Percentiles rank a stretch among this genome's conserved stretches.
phyloP scores from a whole-genome alignment of 208 protist species.

The Trypanosoma platydactyli region DNA sequence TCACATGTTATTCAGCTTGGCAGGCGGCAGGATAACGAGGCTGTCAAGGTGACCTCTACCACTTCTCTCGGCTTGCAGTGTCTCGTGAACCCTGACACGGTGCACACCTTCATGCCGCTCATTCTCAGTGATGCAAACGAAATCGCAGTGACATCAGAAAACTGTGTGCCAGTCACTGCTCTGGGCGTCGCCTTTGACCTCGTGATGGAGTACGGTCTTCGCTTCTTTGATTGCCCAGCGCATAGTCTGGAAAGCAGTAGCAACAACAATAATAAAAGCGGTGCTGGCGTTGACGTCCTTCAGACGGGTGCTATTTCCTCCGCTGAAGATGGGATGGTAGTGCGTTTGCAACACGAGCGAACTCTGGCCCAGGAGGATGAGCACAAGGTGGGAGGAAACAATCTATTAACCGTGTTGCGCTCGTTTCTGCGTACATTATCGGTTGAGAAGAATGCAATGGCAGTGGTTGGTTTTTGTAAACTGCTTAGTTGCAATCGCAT shows the following conservation, averaged over 20 bases:
- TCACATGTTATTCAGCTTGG: conserved; percentile 88
- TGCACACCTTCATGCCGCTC: conserved; percentile 91
- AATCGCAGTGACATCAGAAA: conserved; percentile 9
- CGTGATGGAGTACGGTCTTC: conserved; percentile 86
- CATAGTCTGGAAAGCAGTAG: not conserved
- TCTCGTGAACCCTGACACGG: conserved; percentile 81
- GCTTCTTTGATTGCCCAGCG: conserved; percentile 70
- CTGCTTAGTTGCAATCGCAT: conserved; percentile 87
- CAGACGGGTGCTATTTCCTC: conserved; percentile 25
- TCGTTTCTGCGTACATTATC: conserved; percentile 43
- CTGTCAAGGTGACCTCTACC: conserved; percentile 74
- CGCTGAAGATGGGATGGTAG: conserved; percentile 30
- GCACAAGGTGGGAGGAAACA: conserved; percentile 76
- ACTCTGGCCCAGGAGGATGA: conserved; percentile 77
- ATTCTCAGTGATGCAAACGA: conserved; percentile 69
- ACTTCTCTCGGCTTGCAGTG: conserved; percentile 82
- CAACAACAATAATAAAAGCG: conserved; percentile 6
- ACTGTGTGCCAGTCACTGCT: conserved; percentile 61
- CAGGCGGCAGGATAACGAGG: conserved; percentile 70
- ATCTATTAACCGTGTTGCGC: conserved; percentile 52
- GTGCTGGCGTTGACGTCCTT: not conserved
- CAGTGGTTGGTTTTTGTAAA: conserved; percentile 80
- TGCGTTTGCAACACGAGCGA: conserved; percentile 73
- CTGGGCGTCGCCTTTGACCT: conserved; percentile 81
- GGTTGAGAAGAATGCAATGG: conserved; percentile 42